phyloP scores from a whole-genome alignment of 2,329 filamentous ascomycete genomes.

The Pezicula radicicola region DNA sequence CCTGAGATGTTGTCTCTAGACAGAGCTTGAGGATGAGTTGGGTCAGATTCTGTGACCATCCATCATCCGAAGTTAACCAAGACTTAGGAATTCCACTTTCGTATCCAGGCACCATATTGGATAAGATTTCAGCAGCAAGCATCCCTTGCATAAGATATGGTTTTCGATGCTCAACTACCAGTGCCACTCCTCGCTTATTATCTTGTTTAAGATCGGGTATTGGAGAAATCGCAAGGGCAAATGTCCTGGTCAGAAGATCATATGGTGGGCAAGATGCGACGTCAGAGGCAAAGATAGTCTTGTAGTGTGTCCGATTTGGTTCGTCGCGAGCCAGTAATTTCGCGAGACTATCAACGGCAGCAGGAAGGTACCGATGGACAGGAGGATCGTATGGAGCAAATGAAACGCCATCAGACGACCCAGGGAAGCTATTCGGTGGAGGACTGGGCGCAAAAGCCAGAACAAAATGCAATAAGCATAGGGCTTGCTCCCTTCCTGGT shows the following conservation, averaged over 20 bases:
- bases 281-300: slow-evolving; percentile 75
- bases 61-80: slow-evolving; percentile 83
- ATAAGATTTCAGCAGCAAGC: slow-evolving; percentile 83
- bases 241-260: slow-evolving; percentile 82
- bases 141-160: slow-evolving; percentile 90
- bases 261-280: slow-evolving; percentile 60
- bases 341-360: slow-evolving; percentile 85
- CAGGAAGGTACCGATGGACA: slow-evolving; percentile 82
- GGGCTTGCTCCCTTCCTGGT: slow-evolving; percentile 80
- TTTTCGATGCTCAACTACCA: slow-evolving; percentile 78
- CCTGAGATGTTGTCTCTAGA: slow-evolving; percentile 48
- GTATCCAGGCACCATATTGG: slow-evolving; percentile 67
- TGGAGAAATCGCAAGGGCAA: slow-evolving; percentile 81
- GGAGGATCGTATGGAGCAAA: slow-evolving; percentile 80
- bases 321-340: slow-evolving; percentile 92
- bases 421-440: slow-evolving; percentile 52
- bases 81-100: slow-evolving; percentile 70
- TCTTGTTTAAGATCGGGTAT: slow-evolving; percentile 65
- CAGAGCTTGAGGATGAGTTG: slow-evolving; percentile 72
- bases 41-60: slow-evolving; percentile 78
- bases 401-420: slow-evolving; percentile 51
- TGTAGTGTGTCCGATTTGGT: slow-evolving; percentile 84
- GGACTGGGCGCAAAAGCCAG: slow-evolving; percentile 85
- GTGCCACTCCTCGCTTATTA: slow-evolving; percentile 57
- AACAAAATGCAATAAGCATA: slow-evolving; percentile 83